Evolutionary conservation across 106 monocot genomes (phyloP).

Genomic region (Platanthera guangdongensis): DNA sequence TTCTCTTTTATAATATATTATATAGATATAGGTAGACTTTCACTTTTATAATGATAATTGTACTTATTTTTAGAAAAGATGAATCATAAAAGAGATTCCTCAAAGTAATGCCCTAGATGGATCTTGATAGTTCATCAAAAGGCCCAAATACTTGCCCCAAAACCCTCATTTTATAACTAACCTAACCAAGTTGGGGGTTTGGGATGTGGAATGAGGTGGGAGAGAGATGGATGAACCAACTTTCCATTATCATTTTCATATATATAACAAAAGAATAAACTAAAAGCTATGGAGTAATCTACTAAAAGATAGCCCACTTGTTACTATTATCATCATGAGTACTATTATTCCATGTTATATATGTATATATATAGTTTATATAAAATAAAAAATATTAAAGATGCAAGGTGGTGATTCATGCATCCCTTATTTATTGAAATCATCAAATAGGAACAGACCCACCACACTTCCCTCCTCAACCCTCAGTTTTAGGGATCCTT

Average conservation of each 20-base stretch:
- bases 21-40: no score
- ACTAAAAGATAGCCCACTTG: neutral
- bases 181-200: neutral
- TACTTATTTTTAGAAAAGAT: no score
- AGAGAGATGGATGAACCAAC: neutral
- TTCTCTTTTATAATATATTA: no score
- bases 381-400: no score
- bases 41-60: no score
- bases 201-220: neutral
- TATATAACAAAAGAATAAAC: neutral
- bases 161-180: neutral
- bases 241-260: neutral
- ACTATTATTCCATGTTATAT: neutral
- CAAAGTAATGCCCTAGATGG: neutral
- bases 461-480: neutral
- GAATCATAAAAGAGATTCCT: neutral
- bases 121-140: neutral
- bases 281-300: neutral
- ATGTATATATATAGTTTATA: no score
- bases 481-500: neutral
- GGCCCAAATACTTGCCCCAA: neutral
- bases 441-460: neutral
- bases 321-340: no score
- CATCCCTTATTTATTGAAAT: no score
- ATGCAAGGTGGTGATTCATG: no score